Percentiles rank a stretch among this genome's conserved stretches.
These are phyloP conservation scores for Aquilaria malaccensis DNA, from an alignment of 345 rosid genomes.

Conservation along the genomic window DNA sequence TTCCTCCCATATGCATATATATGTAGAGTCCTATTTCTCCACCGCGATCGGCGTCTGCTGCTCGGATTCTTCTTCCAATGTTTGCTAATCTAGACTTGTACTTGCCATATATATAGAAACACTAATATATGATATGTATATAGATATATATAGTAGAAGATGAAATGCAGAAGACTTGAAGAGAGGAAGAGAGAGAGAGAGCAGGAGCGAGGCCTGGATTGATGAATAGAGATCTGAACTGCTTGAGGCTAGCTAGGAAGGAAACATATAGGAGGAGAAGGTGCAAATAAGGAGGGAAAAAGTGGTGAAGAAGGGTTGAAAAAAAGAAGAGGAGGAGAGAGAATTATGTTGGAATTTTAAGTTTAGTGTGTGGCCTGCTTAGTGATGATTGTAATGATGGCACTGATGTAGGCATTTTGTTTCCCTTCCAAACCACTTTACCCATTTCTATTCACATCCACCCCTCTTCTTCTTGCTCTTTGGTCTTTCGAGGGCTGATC, in stretches of 20 bases:
- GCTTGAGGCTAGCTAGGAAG: too few species aligned
- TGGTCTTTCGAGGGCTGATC: too few species aligned
- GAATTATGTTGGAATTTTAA: constrained; percentile 20
- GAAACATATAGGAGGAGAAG: background rate
- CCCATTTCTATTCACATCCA: too few species aligned
- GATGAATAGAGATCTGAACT: background rate
- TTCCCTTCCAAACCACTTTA: too few species aligned
- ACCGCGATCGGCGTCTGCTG: too few species aligned
- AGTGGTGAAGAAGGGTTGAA: constrained; percentile 17
- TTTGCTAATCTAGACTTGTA: background rate
- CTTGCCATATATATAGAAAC: too few species aligned
- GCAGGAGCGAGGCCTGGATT: constrained; percentile 4
- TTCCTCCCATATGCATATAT: constrained; percentile 18
- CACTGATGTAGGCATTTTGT: constrained; percentile 9
- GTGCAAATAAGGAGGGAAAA: constrained; percentile 29
- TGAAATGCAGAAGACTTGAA: background rate
- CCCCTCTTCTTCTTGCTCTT: too few species aligned
- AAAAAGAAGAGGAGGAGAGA: constrained; percentile 21
- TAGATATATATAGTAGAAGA: constrained; percentile 1
- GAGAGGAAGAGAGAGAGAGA: background rate
- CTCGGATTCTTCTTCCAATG: background rate
- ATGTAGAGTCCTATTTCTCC: constrained; percentile 1
- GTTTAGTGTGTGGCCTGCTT: constrained; percentile 21
- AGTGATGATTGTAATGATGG: constrained; percentile 40
- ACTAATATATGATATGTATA: background rate